Evolutionary conservation across 768 basidiomycete genomes (phyloP), one percentile per base, ranked within the genome.

Genomic region (Suillus plorans): DNA sequence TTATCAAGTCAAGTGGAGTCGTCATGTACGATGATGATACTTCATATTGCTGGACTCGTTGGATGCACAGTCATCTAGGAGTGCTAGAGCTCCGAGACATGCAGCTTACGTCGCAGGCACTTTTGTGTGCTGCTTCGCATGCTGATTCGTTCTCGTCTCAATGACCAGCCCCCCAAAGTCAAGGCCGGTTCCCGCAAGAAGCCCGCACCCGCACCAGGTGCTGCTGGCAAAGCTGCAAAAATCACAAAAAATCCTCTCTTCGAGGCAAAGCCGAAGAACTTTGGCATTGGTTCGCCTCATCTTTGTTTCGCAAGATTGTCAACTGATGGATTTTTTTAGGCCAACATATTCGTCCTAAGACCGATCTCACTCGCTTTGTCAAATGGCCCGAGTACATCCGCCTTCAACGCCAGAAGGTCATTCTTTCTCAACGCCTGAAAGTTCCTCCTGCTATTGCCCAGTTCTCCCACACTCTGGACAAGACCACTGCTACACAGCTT

Each of bases 321-420:
- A 18, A 4, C n/a, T 59, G 4, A 22, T 25, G 66, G 22, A 69
- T 61, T 22, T 12, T n/a, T 1, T 28, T 70, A 97, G 97, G 97
- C 74, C 94, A 96, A 82, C 94, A 97, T 80, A 86, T 98, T 72
- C 92, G 90, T 72, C 96, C 90, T 73, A 86, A 85, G 77, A 86
- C 86, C 63, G 97, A 99, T 80, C 80, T 98, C 69, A 97, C 94
- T 64, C 93, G 96, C 77, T 98, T 98, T 82, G 93, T 98, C 82
- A 98, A 97, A 80, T 99, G 97, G 97, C 97, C 97, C 71, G 94
- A 96, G 82, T 99, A 99, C 75, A 88, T 99, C 71, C 94, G 95
- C 75, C 90, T 99, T 55, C 97, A 99, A 76, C 89, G 97, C 76
- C 95, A 98, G 81, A 98, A 98, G 84, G 94, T 98, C 74, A 97